A percentile compares a stretch with the other conserved stretches of the same genome.
These are phyloP conservation scores for Fusarium brevicatenulatum DNA, from an alignment of 2,329 filamentous ascomycete genomes.

Conservation along the genomic window DNA sequence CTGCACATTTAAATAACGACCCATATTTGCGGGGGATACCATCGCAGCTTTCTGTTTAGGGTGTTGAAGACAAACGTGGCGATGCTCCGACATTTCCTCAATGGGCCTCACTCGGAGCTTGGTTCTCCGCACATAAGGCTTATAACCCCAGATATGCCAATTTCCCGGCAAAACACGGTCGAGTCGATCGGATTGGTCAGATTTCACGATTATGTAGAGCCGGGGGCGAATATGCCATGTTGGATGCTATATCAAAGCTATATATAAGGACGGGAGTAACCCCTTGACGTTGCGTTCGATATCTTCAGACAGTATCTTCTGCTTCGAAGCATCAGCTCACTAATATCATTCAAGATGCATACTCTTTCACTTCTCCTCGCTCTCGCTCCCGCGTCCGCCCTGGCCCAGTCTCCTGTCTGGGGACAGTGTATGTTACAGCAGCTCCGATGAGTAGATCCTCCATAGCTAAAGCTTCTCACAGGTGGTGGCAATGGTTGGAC, in stretches of 20 bases:
- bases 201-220: neutral
- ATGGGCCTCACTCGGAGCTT: slow-evolving; percentile 22
- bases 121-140: slow-evolving; percentile 12
- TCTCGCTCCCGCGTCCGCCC: slow-evolving; percentile 1
- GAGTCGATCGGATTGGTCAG: neutral
- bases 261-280: slow-evolving; percentile 6
- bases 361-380: slow-evolving; percentile 6
- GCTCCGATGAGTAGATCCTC: neutral
- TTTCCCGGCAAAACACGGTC: neutral
- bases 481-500: neutral
- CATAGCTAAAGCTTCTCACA: neutral
- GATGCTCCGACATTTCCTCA: slow-evolving; percentile 30
- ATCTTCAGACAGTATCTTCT: neutral
- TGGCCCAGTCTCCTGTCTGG: slow-evolving; percentile 16
- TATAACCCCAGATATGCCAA: neutral
- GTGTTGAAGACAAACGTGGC: neutral
- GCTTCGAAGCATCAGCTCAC: neutral
- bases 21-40: neutral
- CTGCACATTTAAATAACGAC: neutral
- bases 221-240: neutral
- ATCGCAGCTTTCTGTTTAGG: slow-evolving; percentile 3
- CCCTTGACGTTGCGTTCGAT: neutral
- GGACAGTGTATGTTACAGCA: slow-evolving; percentile 14
- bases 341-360: slow-evolving; percentile 1
- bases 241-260: neutral